Conservation (phyloP, 1,139 yeast species). For the Candida sanyaensis region DNA sequence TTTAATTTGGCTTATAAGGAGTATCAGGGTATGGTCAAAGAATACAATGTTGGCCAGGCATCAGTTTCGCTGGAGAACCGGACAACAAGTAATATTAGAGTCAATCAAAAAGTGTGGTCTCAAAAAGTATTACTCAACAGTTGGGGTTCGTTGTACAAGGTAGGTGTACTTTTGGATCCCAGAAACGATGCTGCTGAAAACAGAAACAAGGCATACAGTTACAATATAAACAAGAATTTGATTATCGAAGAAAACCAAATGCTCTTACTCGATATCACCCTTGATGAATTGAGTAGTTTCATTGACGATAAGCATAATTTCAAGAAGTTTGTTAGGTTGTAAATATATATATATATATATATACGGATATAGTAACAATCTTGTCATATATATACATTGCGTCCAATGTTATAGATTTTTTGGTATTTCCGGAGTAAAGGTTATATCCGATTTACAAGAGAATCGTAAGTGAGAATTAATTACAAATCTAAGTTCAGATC, state of each 20-base stretch:
- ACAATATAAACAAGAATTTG: constrained; percentile 29
- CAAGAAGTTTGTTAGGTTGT: constrained; percentile 34
- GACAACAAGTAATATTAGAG: constrained; percentile 33
- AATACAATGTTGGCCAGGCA: constrained; percentile 40
- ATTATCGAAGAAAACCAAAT: constrained; percentile 46
- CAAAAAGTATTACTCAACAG: constrained; percentile 49
- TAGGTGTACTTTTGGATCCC: constrained; percentile 38
- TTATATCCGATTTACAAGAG: too few species aligned
- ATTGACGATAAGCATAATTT: constrained; percentile 32
- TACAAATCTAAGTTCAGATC: neutral
- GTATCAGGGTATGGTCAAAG: constrained; percentile 57
- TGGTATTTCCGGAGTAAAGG: neutral
- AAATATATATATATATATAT: neutral
- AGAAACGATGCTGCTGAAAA: neutral
- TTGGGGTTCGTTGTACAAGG: constrained; percentile 52
- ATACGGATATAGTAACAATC: too few species aligned
- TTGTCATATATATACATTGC: too few species aligned
- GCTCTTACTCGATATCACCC: constrained; percentile 48
- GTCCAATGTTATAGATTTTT: neutral
- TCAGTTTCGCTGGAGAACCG: constrained; percentile 29
- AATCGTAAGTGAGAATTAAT: neutral
- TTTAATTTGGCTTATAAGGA: constrained; percentile 80
- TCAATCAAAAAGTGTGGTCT: constrained; percentile 50
- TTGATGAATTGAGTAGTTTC: constrained; percentile 42
- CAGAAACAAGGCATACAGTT: neutral